Percentiles rank a stretch among this genome's conserved stretches.
Conservation (phyloP, 116 monocot genomes). For the Posidonia oceanica region DNA sequence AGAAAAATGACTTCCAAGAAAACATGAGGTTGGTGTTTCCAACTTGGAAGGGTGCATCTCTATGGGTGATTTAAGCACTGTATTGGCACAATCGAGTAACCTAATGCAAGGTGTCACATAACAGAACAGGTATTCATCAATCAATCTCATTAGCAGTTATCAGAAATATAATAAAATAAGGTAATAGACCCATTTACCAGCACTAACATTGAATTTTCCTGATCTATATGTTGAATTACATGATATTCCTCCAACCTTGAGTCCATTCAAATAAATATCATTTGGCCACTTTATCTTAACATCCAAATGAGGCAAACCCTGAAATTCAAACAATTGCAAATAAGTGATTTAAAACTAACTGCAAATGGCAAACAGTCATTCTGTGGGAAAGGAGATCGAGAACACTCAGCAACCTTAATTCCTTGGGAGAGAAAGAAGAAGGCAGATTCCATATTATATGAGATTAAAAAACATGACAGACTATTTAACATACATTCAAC, state of each 20-base stretch:
- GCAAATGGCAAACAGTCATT: not conserved
- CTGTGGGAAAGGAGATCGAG: no score
- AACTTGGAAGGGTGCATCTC: no score
- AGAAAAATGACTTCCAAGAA: no score
- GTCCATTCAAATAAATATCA: constrained; percentile 83
- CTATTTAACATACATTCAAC: no score
- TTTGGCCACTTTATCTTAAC: constrained; percentile 97
- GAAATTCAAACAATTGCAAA: constrained; percentile 14
- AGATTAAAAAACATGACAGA: no score
- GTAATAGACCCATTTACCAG: constrained; percentile 45
- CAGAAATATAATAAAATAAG: not conserved
- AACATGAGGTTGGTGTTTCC: no score
- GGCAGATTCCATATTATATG: no score
- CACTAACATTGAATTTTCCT: constrained; percentile 75
- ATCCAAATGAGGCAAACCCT: constrained; percentile 68
- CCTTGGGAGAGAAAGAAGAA: not conserved
- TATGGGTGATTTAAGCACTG: no score
- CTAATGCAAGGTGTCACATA: no score
- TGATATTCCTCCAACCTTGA: constrained; percentile 90
- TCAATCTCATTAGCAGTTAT: no score
- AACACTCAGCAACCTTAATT: not conserved
- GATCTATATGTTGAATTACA: constrained; percentile 80
- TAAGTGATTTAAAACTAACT: not conserved
- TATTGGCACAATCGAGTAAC: no score
- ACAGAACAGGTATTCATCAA: not conserved